Conservation (phyloP, 768 basidiomycete species). For the Amanita subjunquillea region DNA sequence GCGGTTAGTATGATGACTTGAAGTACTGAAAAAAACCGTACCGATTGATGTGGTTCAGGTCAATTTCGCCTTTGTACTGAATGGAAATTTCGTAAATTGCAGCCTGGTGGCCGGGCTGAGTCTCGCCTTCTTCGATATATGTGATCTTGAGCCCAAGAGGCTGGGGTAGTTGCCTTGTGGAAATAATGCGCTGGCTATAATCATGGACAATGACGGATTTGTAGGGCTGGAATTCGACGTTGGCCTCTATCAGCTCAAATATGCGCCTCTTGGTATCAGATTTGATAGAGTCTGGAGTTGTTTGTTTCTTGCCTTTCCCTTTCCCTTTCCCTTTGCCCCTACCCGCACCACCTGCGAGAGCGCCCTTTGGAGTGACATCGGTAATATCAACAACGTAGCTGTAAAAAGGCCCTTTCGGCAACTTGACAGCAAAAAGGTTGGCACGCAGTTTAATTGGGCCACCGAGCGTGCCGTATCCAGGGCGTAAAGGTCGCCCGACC, state of each 20-base stretch:
- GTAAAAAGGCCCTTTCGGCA: slow-evolving; percentile 37
- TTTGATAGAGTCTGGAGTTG: background rate
- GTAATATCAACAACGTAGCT: slow-evolving; percentile 48
- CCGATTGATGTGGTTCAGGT: background rate
- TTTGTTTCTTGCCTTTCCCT: too few species aligned
- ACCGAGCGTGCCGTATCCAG: slow-evolving; percentile 46
- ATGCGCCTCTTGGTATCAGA: slow-evolving; percentile 38
- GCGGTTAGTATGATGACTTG: background rate
- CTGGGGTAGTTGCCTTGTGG: slow-evolving; percentile 33
- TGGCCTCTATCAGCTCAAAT: slow-evolving; percentile 42
- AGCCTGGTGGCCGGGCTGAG: slow-evolving; percentile 21
- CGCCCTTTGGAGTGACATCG: slow-evolving; percentile 30
- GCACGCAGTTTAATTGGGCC: slow-evolving; percentile 38
- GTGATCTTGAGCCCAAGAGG: slow-evolving; percentile 30
- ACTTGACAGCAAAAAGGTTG: slow-evolving; percentile 49
- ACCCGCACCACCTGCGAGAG: background rate
- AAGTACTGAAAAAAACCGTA: background rate
- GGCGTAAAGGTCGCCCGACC: slow-evolving; percentile 36
- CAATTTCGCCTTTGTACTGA: background rate
- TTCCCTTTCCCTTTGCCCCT: too few species aligned
- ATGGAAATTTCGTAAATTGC: slow-evolving; percentile 26
- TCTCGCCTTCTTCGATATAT: slow-evolving; percentile 32
- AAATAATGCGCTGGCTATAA: slow-evolving; percentile 34
- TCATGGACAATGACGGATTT: slow-evolving; percentile 40
- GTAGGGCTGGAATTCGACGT: slow-evolving; percentile 22